Evolutionary conservation across 331 rosid species (phyloP), one percentile per base, ranked within the genome.

Genomic region (Erythrophleum ivorense): DNA sequence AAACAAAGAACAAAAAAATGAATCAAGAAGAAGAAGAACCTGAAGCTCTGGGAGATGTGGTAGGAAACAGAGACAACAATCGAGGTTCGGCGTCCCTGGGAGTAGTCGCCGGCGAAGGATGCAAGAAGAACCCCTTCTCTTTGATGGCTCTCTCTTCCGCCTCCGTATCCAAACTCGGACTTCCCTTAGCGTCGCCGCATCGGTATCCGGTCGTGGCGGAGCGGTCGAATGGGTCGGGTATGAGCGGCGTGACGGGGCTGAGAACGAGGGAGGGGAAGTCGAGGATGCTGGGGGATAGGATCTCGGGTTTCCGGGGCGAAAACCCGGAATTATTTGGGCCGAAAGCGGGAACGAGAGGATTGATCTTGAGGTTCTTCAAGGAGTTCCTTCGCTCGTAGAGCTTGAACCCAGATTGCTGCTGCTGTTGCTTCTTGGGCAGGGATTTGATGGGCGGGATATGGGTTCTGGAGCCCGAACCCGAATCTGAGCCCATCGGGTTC

Each of bases 211-310:
- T 15, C 13, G 81, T 38, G 49, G 68, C 84, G 80, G 98, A 84
- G 57, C 97, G 89, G 82, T 80, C 85, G 65, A 95, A 95, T 9
- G 97, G 97, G 91, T 93, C 98, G 74, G 91, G 92, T 81, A 91
- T 83, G 6, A 95, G 92, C 0, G 98, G 98, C n/a, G 99, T 93
- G 43, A 95, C 97, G 0, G 99, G 98, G 84, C 99, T 95, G 69
- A 95, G 94, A 5, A 75, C 90, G 0, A 95, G 89, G 0, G 98
- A 38, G 1, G 99, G 98, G 63, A 93, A 93, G 38, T 93, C 97
- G 1, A 95, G 99, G 59, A 95, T 88, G 84, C 97, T 95, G 9
- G 99, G 99, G 0, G 99, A 93, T 29, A 91, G 87, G 81, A 91
- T 91, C 81, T 94, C 99, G 11, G 90, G 94, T n/a, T 94, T 87